Evolutionary conservation across 176 grass and related monocot species (phyloP), one percentile per base, ranked within the genome.

Genomic region (Eleusine coracana): DNA sequence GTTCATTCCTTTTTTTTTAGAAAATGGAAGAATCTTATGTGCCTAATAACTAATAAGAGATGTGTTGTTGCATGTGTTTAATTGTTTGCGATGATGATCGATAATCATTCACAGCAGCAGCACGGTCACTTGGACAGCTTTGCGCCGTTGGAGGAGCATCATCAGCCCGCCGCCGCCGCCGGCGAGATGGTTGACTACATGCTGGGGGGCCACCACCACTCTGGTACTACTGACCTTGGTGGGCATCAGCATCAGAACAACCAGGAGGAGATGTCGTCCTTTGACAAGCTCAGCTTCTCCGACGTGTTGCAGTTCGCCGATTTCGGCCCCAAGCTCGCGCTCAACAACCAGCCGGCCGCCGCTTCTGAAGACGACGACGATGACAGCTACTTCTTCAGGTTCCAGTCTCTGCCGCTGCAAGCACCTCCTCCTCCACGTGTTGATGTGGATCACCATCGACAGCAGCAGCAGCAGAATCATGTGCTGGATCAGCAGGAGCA

Each of bases 231-330:
- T 44, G 41, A 6, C 9, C 7, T 11, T 46, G 7, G 34, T 40
- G 56, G 56, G 49, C 89, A 34, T 34, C 31, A 34, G 31, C 31
- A 34, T 34, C 31, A 94, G 50, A 79, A 70, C 7, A 89, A 94
- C 77, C n/a, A 11, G 31, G 31, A 34, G 31, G 31, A 34, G 25
- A 1, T 28, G 60, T 73, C 76, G 69, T 92, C 89, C 74, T 67
- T 94, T 17, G 92, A 94, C 85, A 92, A 90, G 85, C 89, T 94
- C 78, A 92, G 89, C 92, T 92, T 94, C 83, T 79, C 87, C 2
- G 96, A 99, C 73, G 96, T 94, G 21, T 79, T 99, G 60, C 96
- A 96, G 73, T 99, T 99, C 83, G 80, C 93, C 5, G 96, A 99
- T 69, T 94, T 99, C 51, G 93, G 96, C 16, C 93, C 96, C 39